These are phyloP conservation scores for Barbatosphaeria neglecta DNA, from an alignment of 495 filamentous ascomycete genomes.

Conservation along the genomic window DNA sequence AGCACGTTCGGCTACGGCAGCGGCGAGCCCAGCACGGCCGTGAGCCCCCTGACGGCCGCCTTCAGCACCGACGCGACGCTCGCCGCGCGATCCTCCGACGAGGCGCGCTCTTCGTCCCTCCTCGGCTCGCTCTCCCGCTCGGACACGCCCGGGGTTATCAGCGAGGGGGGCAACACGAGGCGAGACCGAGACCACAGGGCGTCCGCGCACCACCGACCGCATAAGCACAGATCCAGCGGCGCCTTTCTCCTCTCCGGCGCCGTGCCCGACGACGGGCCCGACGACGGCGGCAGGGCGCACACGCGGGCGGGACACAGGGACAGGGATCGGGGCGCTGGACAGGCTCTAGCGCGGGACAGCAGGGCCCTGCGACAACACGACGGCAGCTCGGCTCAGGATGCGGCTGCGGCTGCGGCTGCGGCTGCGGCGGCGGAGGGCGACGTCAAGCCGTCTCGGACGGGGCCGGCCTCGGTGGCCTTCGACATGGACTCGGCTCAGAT, in stretches of 20 bases:
- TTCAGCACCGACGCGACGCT: conserved; percentile 7
- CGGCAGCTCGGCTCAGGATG: too few relatives aligned
- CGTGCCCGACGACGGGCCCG: conserved; percentile 8
- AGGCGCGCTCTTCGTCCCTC: conserved; percentile 10
- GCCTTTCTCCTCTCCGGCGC: conserved; percentile 34
- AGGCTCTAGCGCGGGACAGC: background rate
- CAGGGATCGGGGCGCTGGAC: background rate
- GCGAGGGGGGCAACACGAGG: conserved; percentile 9
- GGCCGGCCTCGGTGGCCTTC: conserved; percentile 17
- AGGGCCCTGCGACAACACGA: too few relatives aligned
- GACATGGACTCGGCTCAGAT: conserved; percentile 76
- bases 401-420: too few relatives aligned
- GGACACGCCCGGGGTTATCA: conserved; percentile 1
- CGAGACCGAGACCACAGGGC: too few relatives aligned
- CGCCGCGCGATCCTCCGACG: conserved; percentile 8
- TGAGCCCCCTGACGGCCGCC: conserved; percentile 5
- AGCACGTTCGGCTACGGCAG: conserved; percentile 13
- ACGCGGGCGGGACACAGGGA: background rate
- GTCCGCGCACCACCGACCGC: conserved; percentile 19
- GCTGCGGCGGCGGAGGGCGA: conserved; percentile 10
- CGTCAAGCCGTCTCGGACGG: conserved; percentile 3
- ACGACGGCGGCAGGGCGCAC: background rate
- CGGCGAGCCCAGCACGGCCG: conserved; percentile 16
- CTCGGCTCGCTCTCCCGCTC: conserved; percentile 7
- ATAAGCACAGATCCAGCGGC: conserved; percentile 31